phyloP scores from a whole-genome alignment of 73 alveolate genomes.

The Tetrahymena malaccensis region DNA sequence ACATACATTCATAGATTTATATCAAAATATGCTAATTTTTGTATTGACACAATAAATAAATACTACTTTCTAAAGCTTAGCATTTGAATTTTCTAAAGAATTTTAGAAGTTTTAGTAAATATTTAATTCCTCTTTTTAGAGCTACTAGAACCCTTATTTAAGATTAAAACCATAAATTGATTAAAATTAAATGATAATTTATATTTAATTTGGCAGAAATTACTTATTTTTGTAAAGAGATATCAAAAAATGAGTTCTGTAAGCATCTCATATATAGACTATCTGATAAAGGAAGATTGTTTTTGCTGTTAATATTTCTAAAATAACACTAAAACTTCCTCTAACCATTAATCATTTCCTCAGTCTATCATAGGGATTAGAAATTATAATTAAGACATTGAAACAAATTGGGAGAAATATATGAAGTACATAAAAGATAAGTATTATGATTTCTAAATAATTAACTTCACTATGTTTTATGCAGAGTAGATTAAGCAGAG shows the following conservation, averaged over 20 bases:
- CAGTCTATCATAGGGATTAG: neutral
- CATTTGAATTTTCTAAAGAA: too few species aligned
- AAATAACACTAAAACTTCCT: neutral
- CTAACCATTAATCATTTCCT: neutral
- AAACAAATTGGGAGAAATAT: neutral
- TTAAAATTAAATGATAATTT: too few species aligned
- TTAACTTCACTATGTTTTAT: neutral
- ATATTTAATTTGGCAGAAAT: neutral
- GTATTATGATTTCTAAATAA: neutral
- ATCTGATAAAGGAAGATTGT: neutral
- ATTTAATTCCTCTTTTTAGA: too few species aligned
- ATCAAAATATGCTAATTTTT: too few species aligned
- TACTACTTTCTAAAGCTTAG: too few species aligned
- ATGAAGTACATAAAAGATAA: neutral
- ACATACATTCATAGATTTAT: too few species aligned
- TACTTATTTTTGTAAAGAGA: neutral
- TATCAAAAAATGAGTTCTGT: neutral
- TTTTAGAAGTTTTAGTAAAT: too few species aligned
- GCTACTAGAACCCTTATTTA: too few species aligned
- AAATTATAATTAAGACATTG: neutral
- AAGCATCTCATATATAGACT: neutral
- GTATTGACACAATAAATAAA: too few species aligned
- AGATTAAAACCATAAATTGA: too few species aligned
- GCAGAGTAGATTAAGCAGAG: neutral
- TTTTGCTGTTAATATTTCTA: neutral